Base-by-base conservation (phyloP, 140 eudicot genomes). In the Senecio squalidus region DNA sequence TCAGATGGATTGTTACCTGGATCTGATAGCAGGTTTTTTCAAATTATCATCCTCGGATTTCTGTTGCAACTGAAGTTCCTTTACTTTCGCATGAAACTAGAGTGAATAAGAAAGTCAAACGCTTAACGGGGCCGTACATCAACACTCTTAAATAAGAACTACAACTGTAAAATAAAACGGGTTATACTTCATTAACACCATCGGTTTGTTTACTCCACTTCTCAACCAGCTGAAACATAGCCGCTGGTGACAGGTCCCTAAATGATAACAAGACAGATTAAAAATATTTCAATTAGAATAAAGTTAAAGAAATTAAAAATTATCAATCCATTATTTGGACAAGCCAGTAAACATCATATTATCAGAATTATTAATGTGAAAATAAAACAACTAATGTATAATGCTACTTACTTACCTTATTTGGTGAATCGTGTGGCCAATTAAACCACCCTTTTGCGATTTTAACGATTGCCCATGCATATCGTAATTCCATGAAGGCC, bases 41-140 rank as follows among this genome's bases (percentile, higher is more conserved):
- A 63, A 46, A 70, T 71, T 78, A 49, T 41, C 56, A 63, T 68
- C 77, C 48, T 58, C 79, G 9, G 25, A 22, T 24, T 60, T 66
- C 59, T 60, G 55, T 55, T 70, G 70, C 21, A 67, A 73, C 74
- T 69, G 79, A 45, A 88, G 75, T 77, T 88, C 94, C 73, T 60
- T 81, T 49, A 88, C 88, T 72, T 88, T 84, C 64, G 74, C 84
- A 62, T 81, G 82, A 30, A 88, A 78, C 94, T 88, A 44, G 13
- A 68, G 48, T 53, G 23, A 54, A 54, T 26, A 50, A 60, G 22
- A 69, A 57, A 47, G 74, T 51, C 60, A 16, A 33, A 33, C 22
- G 30, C 58, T 69, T 45, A 74, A 55, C 26, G 10, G 29, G 24
- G 30, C 34, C 27, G 5, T 21, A 13, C 25, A 24, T 43, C 58